These are phyloP conservation scores for Ophiocytium majus DNA, from an alignment of 352 stramenopile species.

Conservation along the genomic window DNA sequence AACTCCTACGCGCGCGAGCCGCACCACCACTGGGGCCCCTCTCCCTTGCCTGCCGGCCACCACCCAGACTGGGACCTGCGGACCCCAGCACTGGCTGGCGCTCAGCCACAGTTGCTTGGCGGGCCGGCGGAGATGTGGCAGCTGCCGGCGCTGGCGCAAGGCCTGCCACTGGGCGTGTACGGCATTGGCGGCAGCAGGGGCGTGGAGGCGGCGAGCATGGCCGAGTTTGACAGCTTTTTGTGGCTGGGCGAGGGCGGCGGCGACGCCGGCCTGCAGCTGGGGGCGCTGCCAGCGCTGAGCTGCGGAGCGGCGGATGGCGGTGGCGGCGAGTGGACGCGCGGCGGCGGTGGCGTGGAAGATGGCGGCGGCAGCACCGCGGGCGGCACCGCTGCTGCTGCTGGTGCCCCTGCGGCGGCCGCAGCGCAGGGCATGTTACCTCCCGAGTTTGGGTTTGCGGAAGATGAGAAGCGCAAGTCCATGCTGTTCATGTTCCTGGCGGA, in stretches of 20 bases:
- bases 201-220: neutral
- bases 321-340: neutral
- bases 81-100: neutral
- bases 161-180: neutral
- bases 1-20: neutral
- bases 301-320: neutral
- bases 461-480: slow-evolving; percentile 7
- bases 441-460: neutral
- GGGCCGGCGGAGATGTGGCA: neutral
- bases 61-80: neutral
- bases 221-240: neutral
- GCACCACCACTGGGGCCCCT: neutral
- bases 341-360: neutral
- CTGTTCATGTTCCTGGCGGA: slow-evolving; percentile 16
- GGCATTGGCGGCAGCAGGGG: too few species aligned
- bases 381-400: too few species aligned
- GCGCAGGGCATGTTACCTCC: neutral
- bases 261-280: neutral
- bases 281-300: neutral
- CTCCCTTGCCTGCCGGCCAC: neutral
- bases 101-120: neutral
- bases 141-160: neutral
- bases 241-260: neutral
- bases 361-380: too few species aligned
- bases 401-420: too few species aligned